Percentiles rank a stretch among this genome's conserved stretches.
These are phyloP conservation scores for Kwoniella botswanensis DNA, from an alignment of 768 basidiomycete genomes.

Conservation along the genomic window DNA sequence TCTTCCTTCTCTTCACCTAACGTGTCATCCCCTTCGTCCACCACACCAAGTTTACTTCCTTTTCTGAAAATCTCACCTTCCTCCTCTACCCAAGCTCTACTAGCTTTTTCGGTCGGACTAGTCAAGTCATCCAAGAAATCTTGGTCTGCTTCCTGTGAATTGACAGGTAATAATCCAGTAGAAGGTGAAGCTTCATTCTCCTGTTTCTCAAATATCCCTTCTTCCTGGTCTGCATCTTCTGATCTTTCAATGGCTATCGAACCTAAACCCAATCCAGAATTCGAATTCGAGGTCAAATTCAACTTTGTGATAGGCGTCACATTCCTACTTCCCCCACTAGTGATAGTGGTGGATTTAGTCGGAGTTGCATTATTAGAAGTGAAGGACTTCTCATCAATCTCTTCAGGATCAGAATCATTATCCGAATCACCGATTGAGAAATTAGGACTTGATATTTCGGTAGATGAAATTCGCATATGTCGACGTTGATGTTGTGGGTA, in stretches of 20 bases:
- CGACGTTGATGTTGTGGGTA: slow-evolving; percentile 27
- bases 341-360: slow-evolving; percentile 1
- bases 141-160: not conserved
- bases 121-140: slow-evolving; percentile 25
- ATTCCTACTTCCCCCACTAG: not conserved
- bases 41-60: slow-evolving; percentile 71
- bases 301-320: not conserved
- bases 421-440: slow-evolving; percentile 62
- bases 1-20: slow-evolving; percentile 63
- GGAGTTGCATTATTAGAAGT: slow-evolving; percentile 9
- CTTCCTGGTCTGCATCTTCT: not conserved
- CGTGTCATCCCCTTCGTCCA: slow-evolving; percentile 76
- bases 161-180: slow-evolving; percentile 11
- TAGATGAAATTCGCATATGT: slow-evolving; percentile 68
- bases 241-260: not conserved
- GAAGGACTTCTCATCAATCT: slow-evolving; percentile 34
- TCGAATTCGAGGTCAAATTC: not conserved
- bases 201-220: slow-evolving; percentile 9
- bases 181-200: slow-evolving; percentile 13
- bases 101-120: slow-evolving; percentile 43
- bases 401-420: slow-evolving; percentile 58
- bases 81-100: slow-evolving; percentile 77
- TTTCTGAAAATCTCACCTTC: slow-evolving; percentile 97
- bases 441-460: slow-evolving; percentile 71
- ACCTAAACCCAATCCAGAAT: slow-evolving; percentile 7